phyloP scores from a whole-genome alignment of 441 rosid genomes.

The Arabidopsis lyrata region DNA sequence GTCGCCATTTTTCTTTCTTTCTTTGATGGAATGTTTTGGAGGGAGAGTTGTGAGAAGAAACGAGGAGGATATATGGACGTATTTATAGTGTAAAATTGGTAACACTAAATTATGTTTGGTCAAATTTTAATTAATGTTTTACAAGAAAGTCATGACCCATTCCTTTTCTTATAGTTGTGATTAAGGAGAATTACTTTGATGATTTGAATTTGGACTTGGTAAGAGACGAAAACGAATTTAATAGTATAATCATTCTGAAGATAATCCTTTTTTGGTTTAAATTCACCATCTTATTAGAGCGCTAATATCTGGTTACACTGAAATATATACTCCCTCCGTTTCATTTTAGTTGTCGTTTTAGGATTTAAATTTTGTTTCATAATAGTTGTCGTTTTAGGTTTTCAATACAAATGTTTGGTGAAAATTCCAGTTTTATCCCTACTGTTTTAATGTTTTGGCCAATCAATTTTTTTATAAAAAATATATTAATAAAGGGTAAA shows the following conservation, averaged over 20 bases:
- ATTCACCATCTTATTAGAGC: too few relatives aligned
- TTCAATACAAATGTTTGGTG: too few relatives aligned
- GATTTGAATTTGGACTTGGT: conserved; percentile 30
- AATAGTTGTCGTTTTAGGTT: too few relatives aligned
- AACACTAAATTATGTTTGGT: conserved; percentile 17
- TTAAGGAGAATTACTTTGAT: conserved; percentile 23
- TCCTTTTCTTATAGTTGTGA: conserved; percentile 37
- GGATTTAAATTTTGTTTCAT: too few relatives aligned
- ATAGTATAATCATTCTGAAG: background rate
- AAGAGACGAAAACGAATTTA: conserved; percentile 9
- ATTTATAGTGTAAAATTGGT: conserved; percentile 34
- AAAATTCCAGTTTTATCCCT: too few relatives aligned
- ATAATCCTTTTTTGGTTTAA: background rate
- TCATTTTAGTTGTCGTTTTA: too few relatives aligned
- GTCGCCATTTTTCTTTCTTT: conserved; percentile 29
- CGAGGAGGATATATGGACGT: background rate
- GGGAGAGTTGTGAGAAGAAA: conserved; percentile 33
- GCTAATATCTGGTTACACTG: too few relatives aligned
- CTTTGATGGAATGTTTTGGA: background rate
- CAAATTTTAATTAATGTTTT: conserved; percentile 2
- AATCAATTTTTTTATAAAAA: too few relatives aligned
- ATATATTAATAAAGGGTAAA: too few relatives aligned
- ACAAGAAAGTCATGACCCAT: conserved; percentile 35
- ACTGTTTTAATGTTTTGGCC: too few relatives aligned
- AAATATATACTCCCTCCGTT: too few relatives aligned